phyloP scores from a whole-genome alignment of 345 rosid genomes.

The Gossypium herbaceum region DNA sequence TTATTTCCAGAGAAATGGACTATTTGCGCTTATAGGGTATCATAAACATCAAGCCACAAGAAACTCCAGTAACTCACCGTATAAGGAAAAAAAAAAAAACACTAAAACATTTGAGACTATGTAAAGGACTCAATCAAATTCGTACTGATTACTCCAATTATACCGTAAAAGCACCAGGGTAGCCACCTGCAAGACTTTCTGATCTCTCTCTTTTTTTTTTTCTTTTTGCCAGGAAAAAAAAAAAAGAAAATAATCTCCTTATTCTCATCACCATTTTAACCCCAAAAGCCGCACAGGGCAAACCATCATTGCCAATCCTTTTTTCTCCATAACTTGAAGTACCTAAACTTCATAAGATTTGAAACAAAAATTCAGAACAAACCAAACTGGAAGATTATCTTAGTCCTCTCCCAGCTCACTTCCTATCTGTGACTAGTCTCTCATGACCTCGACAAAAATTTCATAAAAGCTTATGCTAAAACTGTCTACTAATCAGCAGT shows the following conservation, averaged over 20 bases:
- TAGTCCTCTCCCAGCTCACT: not conserved
- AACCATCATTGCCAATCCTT: not conserved
- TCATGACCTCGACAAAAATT: not conserved
- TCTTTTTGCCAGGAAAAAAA: too few species aligned
- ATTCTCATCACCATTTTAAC: not conserved
- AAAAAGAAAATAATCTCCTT: not conserved
- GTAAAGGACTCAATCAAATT: not conserved
- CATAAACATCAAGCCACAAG: not conserved
- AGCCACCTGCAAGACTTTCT: not conserved
- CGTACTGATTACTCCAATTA: not conserved
- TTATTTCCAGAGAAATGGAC: not conserved
- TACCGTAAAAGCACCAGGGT: not conserved
- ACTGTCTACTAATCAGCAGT: not conserved
- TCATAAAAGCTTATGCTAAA: not conserved
- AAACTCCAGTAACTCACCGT: not conserved
- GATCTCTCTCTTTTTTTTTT: too few species aligned
- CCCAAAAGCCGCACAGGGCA: not conserved
- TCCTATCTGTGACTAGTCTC: not conserved
- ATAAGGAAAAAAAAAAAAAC: not conserved
- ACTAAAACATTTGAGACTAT: not conserved
- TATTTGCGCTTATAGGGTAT: not conserved
- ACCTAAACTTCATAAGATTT: not conserved
- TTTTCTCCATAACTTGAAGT: not conserved
- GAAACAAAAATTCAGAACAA: not conserved
- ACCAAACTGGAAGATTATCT: not conserved